Percentiles rank a stretch among this genome's conserved stretches.
These are phyloP conservation scores for Cercospora brassicicola DNA, from an alignment of 2,329 filamentous ascomycete species.

Conservation along the genomic window DNA sequence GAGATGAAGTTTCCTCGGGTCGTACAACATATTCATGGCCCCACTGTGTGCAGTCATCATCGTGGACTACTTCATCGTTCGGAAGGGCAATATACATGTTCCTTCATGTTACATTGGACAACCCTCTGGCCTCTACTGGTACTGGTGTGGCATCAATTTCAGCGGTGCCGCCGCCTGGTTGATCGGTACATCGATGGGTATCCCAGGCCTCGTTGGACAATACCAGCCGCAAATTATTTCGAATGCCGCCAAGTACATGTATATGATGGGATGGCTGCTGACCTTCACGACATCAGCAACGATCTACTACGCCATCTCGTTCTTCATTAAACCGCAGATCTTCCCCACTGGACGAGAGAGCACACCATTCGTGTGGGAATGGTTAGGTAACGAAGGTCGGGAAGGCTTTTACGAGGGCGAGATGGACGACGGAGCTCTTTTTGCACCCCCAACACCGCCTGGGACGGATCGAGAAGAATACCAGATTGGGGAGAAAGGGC, in stretches of 20 bases:
- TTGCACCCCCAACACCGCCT: neutral
- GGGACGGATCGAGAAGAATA: neutral
- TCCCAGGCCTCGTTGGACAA: conserved; percentile 56
- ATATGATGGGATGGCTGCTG: conserved; percentile 63
- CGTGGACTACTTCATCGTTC: conserved; percentile 44
- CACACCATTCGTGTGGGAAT: neutral
- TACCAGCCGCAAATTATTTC: conserved; percentile 26
- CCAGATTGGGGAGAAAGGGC: neutral
- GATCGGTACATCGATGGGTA: conserved; percentile 56
- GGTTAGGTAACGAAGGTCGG: neutral
- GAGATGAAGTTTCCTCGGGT: conserved; percentile 43
- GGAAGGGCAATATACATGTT: conserved; percentile 46
- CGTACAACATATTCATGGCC: conserved; percentile 46
- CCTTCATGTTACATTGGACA: conserved; percentile 48
- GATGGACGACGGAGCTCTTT: neutral
- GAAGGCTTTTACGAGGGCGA: neutral
- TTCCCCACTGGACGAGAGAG: neutral
- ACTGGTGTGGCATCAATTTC: conserved; percentile 57
- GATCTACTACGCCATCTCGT: conserved; percentile 48
- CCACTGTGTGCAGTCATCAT: conserved; percentile 45
- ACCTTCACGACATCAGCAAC: conserved; percentile 59
- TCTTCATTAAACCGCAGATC: neutral
- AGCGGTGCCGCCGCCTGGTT: conserved; percentile 59
- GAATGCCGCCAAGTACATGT: conserved; percentile 32
- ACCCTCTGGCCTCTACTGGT: conserved; percentile 50